Base-by-base conservation (phyloP, 768 basidiomycete genomes). In the Kwoniella sp. region DNA sequence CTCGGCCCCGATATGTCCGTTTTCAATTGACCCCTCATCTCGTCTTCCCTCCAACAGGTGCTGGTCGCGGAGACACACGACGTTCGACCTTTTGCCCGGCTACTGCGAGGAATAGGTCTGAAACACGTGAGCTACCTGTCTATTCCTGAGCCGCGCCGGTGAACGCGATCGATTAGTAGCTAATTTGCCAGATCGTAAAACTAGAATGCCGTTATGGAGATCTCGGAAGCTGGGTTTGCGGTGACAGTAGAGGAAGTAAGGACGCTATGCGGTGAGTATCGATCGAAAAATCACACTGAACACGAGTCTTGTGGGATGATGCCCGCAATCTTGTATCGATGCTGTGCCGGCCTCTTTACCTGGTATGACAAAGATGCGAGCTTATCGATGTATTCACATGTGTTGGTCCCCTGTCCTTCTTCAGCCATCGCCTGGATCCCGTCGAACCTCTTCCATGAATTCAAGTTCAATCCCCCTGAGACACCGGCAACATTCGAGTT, bases 371-470 rank as follows among this genome's bases (percentile, higher is more conserved):
- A 25, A 13, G n/a, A 26, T 37, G 22, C 4, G 26, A 31, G 28
- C 25, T 34, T 22, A 52, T 30, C 57, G 0, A 8, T 5, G 9
- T 25, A 8, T 57, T 13, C n/a, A 12, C 22, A 22, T 47, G 41
- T 25, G 20, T 17, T 30, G 13, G 41, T 31, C 13, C 45, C 26
- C 28, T 28, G 29, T 7, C 22, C 2, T 23, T 26, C 31, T 54
- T n/a, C 70, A 96, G 93, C 88, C 25, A 90, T 88, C 2, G 92
- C 93, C 38, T 96, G 88, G 78, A 87, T 95, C 30, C 89, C 89
- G 64, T 79, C 85, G 11, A 85, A 86, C 56, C 84, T 92, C 29
- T 96, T 97, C 80, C 87, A 92, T 68, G 87, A 90, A 77, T 96
- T 88, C 81, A 76, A 78, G 13, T 95, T 88, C 81, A 69, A 53